phyloP scores from a whole-genome alignment of 768 basidiomycete species.

The Pleurotus tuber-regium region DNA sequence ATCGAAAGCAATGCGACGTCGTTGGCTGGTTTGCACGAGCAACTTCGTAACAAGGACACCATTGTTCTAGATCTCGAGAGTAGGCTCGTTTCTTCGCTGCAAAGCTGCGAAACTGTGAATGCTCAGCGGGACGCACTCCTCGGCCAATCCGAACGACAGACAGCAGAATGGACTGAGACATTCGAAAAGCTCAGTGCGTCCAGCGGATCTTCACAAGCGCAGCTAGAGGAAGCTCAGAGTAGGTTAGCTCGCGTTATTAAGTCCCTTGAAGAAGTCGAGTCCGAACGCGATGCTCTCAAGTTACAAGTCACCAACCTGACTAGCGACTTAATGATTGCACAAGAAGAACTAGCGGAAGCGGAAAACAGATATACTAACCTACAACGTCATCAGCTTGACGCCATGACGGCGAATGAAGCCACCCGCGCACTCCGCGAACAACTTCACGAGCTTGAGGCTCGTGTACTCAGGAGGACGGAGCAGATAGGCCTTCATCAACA shows the following conservation, averaged over 20 bases:
- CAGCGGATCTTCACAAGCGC: slow-evolving; percentile 33
- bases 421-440: slow-evolving; percentile 56
- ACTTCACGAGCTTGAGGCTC: slow-evolving; percentile 65
- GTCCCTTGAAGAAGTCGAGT: slow-evolving; percentile 54
- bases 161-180: slow-evolving; percentile 28
- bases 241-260: slow-evolving; percentile 39
- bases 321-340: slow-evolving; percentile 50
- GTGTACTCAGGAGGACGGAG: slow-evolving; percentile 64
- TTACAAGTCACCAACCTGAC: slow-evolving; percentile 65
- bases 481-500: slow-evolving; percentile 79
- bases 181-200: slow-evolving; percentile 29
- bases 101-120: neutral
- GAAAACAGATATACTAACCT: slow-evolving; percentile 61
- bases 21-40: neutral
- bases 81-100: neutral
- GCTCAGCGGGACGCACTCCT: slow-evolving; percentile 32
- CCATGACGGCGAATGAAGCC: slow-evolving; percentile 57
- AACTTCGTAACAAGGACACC: slow-evolving; percentile 10
- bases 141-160: slow-evolving; percentile 29
- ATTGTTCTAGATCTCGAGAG: neutral
- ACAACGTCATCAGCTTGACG: slow-evolving; percentile 64
- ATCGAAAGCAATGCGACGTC: neutral
- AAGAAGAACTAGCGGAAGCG: slow-evolving; percentile 51
- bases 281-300: slow-evolving; percentile 64
- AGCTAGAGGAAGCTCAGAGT: slow-evolving; percentile 35